Conservation (phyloP, 2,329 filamentous ascomycete genomes). For the Trichoderma citrinoviride region DNA sequence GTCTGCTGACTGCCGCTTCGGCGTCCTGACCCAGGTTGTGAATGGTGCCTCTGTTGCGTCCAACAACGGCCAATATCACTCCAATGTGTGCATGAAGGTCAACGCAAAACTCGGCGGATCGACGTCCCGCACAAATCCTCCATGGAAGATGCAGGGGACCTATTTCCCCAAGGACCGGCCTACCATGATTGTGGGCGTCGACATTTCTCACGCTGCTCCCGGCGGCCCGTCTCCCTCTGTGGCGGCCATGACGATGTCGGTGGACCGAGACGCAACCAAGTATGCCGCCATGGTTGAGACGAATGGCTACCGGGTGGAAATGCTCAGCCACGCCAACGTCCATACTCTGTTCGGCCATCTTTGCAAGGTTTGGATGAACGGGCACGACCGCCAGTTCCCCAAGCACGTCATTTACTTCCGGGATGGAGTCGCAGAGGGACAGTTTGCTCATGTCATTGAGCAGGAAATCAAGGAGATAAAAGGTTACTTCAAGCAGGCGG, state of each 20-base stretch:
- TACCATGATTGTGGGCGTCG: conserved; percentile 85
- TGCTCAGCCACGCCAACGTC: conserved; percentile 68
- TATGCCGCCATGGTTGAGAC: conserved; percentile 79
- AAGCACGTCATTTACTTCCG: conserved; percentile 86
- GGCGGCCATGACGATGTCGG: conserved; percentile 81
- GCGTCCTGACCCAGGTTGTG: conserved; percentile 81
- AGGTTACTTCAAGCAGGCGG: conserved; percentile 47
- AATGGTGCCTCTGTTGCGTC: conserved; percentile 66
- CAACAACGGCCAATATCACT: conserved; percentile 77
- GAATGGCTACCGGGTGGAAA: conserved; percentile 79
- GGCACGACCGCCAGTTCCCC: conserved; percentile 49
- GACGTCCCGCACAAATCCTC: conserved; percentile 52
- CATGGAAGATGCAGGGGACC: conserved; percentile 34
- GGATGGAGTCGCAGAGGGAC: conserved; percentile 85
- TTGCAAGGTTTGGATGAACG: conserved; percentile 61
- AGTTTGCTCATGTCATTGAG: conserved; percentile 76
- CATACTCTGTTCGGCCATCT: conserved; percentile 63
- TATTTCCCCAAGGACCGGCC: conserved; percentile 44
- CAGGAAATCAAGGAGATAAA: conserved; percentile 75
- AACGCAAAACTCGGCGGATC: conserved; percentile 91
- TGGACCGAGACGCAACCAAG: conserved; percentile 66
- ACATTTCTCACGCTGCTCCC: conserved; percentile 81
- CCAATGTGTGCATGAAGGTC: conserved; percentile 94
- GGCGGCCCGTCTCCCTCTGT: conserved; percentile 69
- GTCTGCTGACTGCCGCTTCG: conserved; percentile 78